Evolutionary conservation across 768 basidiomycete species (phyloP).

Genomic region (Cystofilobasidium capitatum): DNA sequence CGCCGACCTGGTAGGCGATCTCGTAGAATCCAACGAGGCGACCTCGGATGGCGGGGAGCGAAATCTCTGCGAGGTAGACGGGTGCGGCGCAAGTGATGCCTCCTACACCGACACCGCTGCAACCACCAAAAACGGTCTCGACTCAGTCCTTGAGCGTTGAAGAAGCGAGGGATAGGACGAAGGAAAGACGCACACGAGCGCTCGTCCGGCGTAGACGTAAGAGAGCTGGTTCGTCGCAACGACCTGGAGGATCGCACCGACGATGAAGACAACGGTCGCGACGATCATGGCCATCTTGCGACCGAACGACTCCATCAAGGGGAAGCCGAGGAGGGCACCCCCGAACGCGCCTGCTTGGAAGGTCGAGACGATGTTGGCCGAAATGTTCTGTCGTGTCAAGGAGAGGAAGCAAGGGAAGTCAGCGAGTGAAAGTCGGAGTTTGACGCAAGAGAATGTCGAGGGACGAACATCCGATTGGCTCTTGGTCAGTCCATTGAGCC

Average conservation of each 20-base stretch:
- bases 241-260: slow-evolving; percentile 62
- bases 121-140: background rate
- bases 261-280: slow-evolving; percentile 64
- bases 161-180: background rate
- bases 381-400: slow-evolving; percentile 1
- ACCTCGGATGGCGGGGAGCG: slow-evolving; percentile 31
- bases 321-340: slow-evolving; percentile 19
- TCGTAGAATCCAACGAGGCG: slow-evolving; percentile 34
- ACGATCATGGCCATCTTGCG: slow-evolving; percentile 55
- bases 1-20: slow-evolving; percentile 30
- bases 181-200: slow-evolving; percentile 10
- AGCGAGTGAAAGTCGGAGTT: background rate
- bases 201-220: slow-evolving; percentile 24
- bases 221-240: slow-evolving; percentile 34
- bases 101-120: slow-evolving; percentile 13
- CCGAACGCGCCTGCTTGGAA: slow-evolving; percentile 19
- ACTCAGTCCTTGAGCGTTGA: background rate
- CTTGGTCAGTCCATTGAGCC: background rate
- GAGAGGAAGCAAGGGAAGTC: background rate
- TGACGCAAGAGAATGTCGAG: background rate
- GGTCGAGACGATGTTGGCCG: slow-evolving; percentile 19
- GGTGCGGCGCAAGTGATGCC: slow-evolving; percentile 24
- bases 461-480: background rate
- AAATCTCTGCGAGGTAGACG: slow-evolving; percentile 31
- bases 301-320: slow-evolving; percentile 42